These are phyloP conservation scores for Linnemannia zychae DNA, from an alignment of 192 early-diverging fungal species.

Conservation along the genomic window DNA sequence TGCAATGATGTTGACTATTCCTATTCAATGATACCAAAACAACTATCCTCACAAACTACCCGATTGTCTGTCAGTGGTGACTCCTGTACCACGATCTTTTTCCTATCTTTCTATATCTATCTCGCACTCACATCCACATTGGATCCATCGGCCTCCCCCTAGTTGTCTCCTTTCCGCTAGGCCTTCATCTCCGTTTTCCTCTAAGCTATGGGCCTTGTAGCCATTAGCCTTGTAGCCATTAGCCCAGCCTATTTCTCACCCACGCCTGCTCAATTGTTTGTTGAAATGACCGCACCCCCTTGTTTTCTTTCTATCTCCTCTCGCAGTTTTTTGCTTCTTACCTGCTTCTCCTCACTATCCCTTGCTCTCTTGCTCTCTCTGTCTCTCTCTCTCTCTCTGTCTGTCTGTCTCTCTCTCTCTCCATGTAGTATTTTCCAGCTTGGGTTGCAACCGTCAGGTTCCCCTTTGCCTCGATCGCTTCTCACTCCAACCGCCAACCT, in stretches of 20 bases:
- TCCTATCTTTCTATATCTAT: background rate
- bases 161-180: background rate
- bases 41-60: background rate
- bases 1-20: no score
- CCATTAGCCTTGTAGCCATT: no score
- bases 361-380: background rate
- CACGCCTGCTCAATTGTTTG: background rate
- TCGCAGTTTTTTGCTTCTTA: no score
- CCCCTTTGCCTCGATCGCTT: constrained; percentile 6
- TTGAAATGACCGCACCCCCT: background rate
- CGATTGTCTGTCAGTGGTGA: background rate
- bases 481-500: constrained; percentile 18
- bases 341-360: background rate
- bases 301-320: background rate
- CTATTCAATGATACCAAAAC: no score
- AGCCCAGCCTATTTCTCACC: background rate
- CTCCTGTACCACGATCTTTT: background rate
- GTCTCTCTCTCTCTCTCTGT: background rate
- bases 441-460: background rate
- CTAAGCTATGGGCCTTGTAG: background rate
- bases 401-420: background rate
- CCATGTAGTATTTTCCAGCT: background rate
- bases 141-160: background rate
- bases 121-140: no score
- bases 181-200: background rate